A percentile compares a stretch with the other conserved stretches of the same genome.
Evolutionary conservation across 345 rosid genomes (phyloP).

Genomic region (Populus pruinosa): DNA sequence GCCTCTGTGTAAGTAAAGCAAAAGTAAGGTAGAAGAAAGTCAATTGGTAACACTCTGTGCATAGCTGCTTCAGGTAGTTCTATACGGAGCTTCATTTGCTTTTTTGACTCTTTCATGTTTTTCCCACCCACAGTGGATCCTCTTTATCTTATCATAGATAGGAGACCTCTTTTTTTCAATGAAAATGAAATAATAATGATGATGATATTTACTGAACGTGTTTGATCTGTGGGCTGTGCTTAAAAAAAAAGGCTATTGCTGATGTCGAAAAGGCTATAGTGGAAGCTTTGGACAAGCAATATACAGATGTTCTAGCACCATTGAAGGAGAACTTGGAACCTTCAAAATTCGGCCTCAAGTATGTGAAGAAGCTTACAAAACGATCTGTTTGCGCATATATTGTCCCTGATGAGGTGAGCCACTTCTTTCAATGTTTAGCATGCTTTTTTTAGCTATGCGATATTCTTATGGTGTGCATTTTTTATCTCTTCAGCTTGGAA

Average conservation of each 20-base stretch:
- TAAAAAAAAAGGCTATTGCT: slow-evolving; percentile 66
- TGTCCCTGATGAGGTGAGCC: slow-evolving; percentile 82
- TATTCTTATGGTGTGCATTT: slow-evolving; percentile 20
- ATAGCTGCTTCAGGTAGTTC: background rate
- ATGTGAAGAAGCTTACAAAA: slow-evolving; percentile 83
- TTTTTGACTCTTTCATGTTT: background rate
- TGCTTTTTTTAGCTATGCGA: background rate
- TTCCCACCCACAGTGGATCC: background rate
- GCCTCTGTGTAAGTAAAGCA: no score
- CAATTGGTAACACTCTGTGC: no score
- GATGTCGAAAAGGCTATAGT: slow-evolving; percentile 91
- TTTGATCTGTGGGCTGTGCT: slow-evolving; percentile 1
- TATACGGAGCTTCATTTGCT: background rate
- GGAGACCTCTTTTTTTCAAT: background rate
- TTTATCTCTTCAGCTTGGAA: slow-evolving; percentile 59
- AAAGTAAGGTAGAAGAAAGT: background rate
- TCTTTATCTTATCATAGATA: background rate
- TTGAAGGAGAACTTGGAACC: slow-evolving; percentile 87
- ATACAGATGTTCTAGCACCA: slow-evolving; percentile 84
- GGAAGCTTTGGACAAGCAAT: slow-evolving; percentile 94
- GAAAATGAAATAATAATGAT: background rate
- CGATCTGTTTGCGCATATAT: slow-evolving; percentile 68
- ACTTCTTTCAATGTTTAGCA: background rate
- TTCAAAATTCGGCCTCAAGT: slow-evolving; percentile 85
- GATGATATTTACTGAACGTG: background rate